These are phyloP conservation scores for Nigrograna mackinnonii DNA, from an alignment of 2,329 filamentous ascomycete species.

Conservation along the genomic window DNA sequence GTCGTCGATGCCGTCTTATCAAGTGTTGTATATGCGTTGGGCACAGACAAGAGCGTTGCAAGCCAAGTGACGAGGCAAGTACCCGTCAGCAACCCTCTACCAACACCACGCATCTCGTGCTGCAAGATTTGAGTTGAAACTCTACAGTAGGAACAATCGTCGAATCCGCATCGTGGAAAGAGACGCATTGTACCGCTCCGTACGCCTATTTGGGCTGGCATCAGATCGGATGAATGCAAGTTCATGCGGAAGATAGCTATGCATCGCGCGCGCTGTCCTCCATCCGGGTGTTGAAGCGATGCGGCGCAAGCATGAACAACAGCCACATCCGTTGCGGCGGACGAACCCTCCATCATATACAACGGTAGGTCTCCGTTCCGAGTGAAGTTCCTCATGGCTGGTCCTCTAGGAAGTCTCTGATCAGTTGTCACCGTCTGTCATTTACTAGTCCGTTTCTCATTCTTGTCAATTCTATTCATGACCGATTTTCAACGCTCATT, in stretches of 20 bases:
- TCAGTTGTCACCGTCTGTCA: no score
- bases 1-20: no score
- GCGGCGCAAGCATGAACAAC: constrained; percentile 2
- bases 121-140: no score
- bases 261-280: background rate
- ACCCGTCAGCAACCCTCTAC: no score
- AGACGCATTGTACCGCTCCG: no score
- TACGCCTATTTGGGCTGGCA: background rate
- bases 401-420: constrained; percentile 1
- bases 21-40: no score
- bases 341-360: constrained; percentile 1
- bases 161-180: no score
- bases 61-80: no score
- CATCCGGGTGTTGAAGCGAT: constrained; percentile 1
- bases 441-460: background rate
- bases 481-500: no score
- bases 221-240: constrained; percentile 8
- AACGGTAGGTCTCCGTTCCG: constrained; percentile 7
- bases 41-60: no score
- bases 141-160: no score
- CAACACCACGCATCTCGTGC: no score
- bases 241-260: constrained; percentile 7
- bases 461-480: constrained; percentile 1
- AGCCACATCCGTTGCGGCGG: constrained; percentile 2
- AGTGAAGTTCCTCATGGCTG: constrained; percentile 9